These are phyloP conservation scores for Ascochyta rabiei DNA, from an alignment of 2,329 filamentous ascomycete genomes.

Conservation along the genomic window DNA sequence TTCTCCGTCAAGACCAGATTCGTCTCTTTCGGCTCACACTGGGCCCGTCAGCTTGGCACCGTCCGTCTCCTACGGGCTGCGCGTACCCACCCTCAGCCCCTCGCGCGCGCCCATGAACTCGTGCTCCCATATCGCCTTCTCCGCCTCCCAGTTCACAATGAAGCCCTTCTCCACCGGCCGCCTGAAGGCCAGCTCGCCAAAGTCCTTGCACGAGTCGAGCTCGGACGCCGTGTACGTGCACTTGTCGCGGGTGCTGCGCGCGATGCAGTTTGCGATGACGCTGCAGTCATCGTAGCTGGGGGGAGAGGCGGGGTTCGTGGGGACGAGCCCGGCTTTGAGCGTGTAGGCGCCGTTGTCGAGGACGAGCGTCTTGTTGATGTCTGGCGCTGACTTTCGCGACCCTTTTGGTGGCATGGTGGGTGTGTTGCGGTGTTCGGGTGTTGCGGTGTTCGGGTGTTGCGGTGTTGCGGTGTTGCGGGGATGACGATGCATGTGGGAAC, in stretches of 20 bases:
- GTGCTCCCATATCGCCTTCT: constrained; percentile 94
- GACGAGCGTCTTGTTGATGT: constrained; percentile 67
- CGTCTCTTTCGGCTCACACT: constrained; percentile 80
- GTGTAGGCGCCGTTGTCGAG: constrained; percentile 93
- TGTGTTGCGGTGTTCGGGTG: no score
- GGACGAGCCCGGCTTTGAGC: constrained; percentile 83
- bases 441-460: no score
- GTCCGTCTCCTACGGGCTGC: neutral
- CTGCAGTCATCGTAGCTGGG: constrained; percentile 58
- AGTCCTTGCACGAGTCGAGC: constrained; percentile 80
- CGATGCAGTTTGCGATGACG: constrained; percentile 86
- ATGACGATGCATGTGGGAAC: neutral
- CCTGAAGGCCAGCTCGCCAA: constrained; percentile 85
- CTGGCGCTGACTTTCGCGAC: constrained; percentile 32
- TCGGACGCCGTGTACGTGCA: constrained; percentile 82
- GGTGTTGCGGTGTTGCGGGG: no score
- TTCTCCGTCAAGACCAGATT: constrained; percentile 85
- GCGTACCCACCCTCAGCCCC: constrained; percentile 57
- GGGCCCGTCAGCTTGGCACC: constrained; percentile 18
- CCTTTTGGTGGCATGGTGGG: constrained; percentile 41
- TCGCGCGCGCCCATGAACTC: constrained; percentile 79
- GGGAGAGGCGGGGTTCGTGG: constrained; percentile 32
- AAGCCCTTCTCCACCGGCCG: constrained; percentile 93
- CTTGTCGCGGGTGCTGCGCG: constrained; percentile 75
- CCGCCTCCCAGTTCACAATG: constrained; percentile 93